Evolutionary conservation across 305 asterid species (phyloP).

Genomic region (Ajuga reptans): DNA sequence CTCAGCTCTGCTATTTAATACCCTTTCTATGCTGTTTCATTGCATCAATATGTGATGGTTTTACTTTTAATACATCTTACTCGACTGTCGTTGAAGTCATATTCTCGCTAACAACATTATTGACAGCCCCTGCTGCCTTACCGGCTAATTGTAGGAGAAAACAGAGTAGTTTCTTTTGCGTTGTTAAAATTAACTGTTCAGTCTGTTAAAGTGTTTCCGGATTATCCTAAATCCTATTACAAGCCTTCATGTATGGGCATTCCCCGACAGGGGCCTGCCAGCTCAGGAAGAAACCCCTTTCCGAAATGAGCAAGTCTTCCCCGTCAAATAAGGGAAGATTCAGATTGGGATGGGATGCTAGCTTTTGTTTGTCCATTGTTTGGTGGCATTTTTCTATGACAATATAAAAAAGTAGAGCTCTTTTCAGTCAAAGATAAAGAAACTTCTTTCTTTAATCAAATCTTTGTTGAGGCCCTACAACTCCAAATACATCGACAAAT

Average conservation of each 20-base stretch:
- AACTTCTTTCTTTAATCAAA: not conserved
- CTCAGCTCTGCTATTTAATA: not conserved
- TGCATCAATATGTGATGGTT: not conserved
- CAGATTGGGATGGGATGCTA: not conserved
- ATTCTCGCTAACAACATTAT: not conserved
- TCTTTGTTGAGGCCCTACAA: not conserved
- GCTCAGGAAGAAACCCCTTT: too few relatives aligned
- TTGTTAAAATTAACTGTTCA: not conserved
- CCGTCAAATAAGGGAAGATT: not conserved
- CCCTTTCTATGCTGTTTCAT: not conserved
- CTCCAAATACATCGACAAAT: too few relatives aligned
- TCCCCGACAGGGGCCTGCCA: too few relatives aligned
- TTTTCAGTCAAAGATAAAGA: not conserved
- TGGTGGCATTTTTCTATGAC: not conserved
- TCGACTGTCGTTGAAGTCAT: not conserved
- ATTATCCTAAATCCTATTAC: not conserved
- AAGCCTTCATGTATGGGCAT: too few relatives aligned
- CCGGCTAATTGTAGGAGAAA: not conserved
- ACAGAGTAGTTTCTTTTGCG: not conserved
- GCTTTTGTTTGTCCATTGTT: not conserved
- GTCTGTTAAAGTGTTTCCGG: not conserved
- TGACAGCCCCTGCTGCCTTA: not conserved
- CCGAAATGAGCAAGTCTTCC: too few relatives aligned
- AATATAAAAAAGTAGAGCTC: not conserved
- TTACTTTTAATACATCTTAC: conserved; percentile 4